Base-by-base conservation (phyloP, 139 green algal genomes). In the Volvox africanus region DNA sequence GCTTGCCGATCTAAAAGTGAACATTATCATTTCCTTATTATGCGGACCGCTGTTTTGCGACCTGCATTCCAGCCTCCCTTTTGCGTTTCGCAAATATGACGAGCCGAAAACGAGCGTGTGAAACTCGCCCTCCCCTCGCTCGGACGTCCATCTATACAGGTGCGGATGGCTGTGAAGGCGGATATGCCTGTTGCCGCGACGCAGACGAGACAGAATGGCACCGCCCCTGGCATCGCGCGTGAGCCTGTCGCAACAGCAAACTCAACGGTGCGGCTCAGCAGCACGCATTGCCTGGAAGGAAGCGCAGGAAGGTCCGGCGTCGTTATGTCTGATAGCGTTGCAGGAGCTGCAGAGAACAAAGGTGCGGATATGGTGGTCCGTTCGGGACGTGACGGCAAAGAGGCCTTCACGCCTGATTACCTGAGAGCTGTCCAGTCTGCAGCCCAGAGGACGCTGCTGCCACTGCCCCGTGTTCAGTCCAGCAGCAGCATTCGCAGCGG, bases 361-460 rank as follows among this genome's bases (percentile, higher is more conserved):
- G 69, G 33, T 50, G 36, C 37, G 44, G 69, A 76, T 71, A 30
- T 71, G 22, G 37, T 76, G 32, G 85, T 86, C 21, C 80, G n/a
- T 1, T 21, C 24, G 26, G 79, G 37, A 26, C 5, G 28, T 50
- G n/a, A 32, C 61, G 55, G 30, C n/a, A 32, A 21, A 19, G 55
- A 32, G 36, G 61, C 20, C 12, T 71, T 71, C 16, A 77, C 81
- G 1, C 32, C 82, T 0, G 82, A 88, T n/a, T 88, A 88, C 20
- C 36, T 36, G 32, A 61, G 65, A 68, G 83, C 83, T 19, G n/a
- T 80, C 17, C 1, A 28, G 13, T 89, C 67, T 11, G 83, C 83
- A 1, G 83, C 83, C 2, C 21, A 79, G 82, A 35, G 83, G 21
- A 68, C 82, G 6, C 33, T 88, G 13, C 82, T 79, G 82, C 82